Percentiles rank a stretch among this genome's conserved stretches.
Conservation (phyloP, 2,329 filamentous ascomycete genomes). For the Purpureocillium takamizusanense region DNA sequence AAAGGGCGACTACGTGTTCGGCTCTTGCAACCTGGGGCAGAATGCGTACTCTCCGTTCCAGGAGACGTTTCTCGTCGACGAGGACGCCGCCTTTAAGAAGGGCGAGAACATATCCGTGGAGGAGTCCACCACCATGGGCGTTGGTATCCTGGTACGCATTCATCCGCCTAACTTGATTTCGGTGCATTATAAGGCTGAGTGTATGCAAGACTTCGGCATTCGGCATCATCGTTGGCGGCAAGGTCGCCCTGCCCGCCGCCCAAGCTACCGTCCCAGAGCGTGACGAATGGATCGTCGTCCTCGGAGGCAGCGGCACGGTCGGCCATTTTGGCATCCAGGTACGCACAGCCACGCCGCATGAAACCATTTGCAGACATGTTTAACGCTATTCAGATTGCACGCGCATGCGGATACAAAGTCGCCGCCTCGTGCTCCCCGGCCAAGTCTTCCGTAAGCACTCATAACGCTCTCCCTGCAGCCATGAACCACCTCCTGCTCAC, state of each 20-base stretch:
- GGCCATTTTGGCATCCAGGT: constrained; percentile 24
- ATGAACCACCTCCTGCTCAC: too few species aligned
- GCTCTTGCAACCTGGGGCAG: constrained; percentile 22
- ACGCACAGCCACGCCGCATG: neutral
- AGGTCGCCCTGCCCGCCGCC: constrained; percentile 13
- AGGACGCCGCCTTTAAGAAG: constrained; percentile 22
- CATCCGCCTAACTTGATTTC: too few species aligned
- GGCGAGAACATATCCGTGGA: constrained; percentile 14
- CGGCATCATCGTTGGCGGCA: constrained; percentile 18
- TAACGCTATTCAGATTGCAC: constrained; percentile 17
- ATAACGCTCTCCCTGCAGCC: too few species aligned
- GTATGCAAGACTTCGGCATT: constrained; percentile 21
- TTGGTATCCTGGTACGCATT: constrained; percentile 20
- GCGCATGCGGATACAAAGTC: constrained; percentile 25
- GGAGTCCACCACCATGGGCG: constrained; percentile 23
- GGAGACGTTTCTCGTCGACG: constrained; percentile 27
- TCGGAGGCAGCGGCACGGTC: constrained; percentile 25
- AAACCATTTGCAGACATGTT: too few species aligned
- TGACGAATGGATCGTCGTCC: constrained; percentile 26
- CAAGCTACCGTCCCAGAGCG: constrained; percentile 7
- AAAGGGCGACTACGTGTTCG: constrained; percentile 23
- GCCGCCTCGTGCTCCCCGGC: constrained; percentile 24
- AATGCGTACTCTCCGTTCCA: constrained; percentile 25
- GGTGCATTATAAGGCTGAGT: neutral
- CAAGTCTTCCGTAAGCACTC: constrained; percentile 14